A percentile compares a stretch with the other conserved stretches of the same genome.
Conservation (phyloP, 2,329 filamentous ascomycete species). For the Ramularia collo-cygni region DNA sequence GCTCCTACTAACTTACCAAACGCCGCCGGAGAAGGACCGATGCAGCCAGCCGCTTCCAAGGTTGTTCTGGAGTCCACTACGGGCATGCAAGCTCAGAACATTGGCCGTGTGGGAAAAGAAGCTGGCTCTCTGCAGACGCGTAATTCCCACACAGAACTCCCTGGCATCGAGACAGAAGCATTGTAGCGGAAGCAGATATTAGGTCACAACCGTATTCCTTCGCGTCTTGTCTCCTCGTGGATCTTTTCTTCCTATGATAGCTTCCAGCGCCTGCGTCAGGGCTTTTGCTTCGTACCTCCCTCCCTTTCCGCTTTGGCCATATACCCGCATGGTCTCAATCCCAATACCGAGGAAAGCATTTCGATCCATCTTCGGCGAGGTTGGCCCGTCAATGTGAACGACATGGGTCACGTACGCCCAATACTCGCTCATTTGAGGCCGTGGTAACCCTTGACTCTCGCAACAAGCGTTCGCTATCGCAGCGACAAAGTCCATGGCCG, state of each 20-base stretch:
- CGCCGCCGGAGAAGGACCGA: background rate
- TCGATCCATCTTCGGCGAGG: conserved; percentile 64
- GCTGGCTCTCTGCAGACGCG: too few relatives aligned
- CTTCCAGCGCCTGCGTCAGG: conserved; percentile 66
- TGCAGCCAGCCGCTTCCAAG: too few relatives aligned
- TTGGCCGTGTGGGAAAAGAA: too few relatives aligned
- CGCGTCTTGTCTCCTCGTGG: conserved; percentile 45
- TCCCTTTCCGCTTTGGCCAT: conserved; percentile 57
- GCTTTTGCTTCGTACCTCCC: conserved; percentile 70
- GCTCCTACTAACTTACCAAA: background rate
- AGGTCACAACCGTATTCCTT: conserved; percentile 51
- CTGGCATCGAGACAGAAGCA: too few relatives aligned
- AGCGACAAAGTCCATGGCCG: conserved; percentile 72
- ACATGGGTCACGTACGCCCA: conserved; percentile 73
- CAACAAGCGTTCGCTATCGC: conserved; percentile 70
- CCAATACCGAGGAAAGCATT: conserved; percentile 58
- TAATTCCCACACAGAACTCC: too few relatives aligned
- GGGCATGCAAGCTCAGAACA: too few relatives aligned
- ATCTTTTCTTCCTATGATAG: conserved; percentile 64
- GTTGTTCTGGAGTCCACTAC: too few relatives aligned
- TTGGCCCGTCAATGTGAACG: conserved; percentile 66
- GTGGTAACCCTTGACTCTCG: conserved; percentile 50
- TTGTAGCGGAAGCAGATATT: too few relatives aligned
- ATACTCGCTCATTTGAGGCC: conserved; percentile 41
- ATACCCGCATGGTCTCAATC: conserved; percentile 70